Conservation (phyloP, 2,329 filamentous ascomycete species). For the Lachnellula occidentalis region DNA sequence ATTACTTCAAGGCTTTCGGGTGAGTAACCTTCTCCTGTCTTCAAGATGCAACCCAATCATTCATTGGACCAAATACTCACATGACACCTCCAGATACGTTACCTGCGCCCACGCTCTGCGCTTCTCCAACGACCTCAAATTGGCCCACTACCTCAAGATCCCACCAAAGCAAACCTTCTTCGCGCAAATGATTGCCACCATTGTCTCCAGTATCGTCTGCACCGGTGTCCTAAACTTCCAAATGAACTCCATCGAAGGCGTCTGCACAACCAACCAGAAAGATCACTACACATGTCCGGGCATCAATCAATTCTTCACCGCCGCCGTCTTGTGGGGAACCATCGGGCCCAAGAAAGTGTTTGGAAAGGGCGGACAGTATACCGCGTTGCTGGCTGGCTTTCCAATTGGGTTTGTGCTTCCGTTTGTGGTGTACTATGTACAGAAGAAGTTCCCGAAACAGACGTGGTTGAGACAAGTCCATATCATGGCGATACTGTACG, state of each 20-base stretch:
- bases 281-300: conserved; percentile 45
- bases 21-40: conserved; percentile 52
- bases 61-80: conserved; percentile 36
- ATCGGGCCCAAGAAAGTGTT: conserved; percentile 44
- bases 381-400: conserved; percentile 43
- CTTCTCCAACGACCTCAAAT: conserved; percentile 45
- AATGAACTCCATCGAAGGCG: conserved; percentile 35
- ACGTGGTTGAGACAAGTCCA: conserved; percentile 40
- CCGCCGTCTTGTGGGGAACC: conserved; percentile 50
- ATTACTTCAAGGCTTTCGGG: conserved; percentile 72
- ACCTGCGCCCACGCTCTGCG: conserved; percentile 41
- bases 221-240: conserved; percentile 35
- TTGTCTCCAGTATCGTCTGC: conserved; percentile 42
- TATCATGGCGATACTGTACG: conserved; percentile 43
- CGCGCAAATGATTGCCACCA: conserved; percentile 42
- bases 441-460: conserved; percentile 38
- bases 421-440: conserved; percentile 38
- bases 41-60: neutral
- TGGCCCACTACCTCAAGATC: conserved; percentile 47
- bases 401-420: conserved; percentile 44
- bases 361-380: conserved; percentile 44
- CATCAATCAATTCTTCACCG: conserved; percentile 52
- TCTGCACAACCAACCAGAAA: conserved; percentile 37
- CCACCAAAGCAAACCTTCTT: conserved; percentile 42
- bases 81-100: conserved; percentile 42